Evolutionary conservation across 2,329 filamentous ascomycete species (phyloP), one percentile per base, ranked within the genome.

Genomic region (Tolypocladium inflatum): DNA sequence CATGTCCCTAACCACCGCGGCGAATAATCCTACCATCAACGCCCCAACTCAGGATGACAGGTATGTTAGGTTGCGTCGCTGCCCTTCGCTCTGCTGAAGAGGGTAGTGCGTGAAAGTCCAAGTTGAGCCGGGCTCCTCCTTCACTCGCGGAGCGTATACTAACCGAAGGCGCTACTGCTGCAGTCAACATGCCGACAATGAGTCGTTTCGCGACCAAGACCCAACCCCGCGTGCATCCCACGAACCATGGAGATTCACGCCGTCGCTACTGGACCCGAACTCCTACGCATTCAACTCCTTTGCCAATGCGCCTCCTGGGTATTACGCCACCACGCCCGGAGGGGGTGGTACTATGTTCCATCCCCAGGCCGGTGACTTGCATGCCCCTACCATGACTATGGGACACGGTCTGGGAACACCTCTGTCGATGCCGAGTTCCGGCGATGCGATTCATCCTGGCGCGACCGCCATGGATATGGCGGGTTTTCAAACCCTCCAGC

Each of bases 321-420:
- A 94, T 73, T 97, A 96, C 73, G 92, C 91, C 9, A 90, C 92
- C 2, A 95, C 90, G 1, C 89, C 91, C 2, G 90, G 89, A 62
- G 89, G 88, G 52, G 88, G 86, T 62, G 90, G 88, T 68, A 88
- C 89, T 21, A 74, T 93, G 63, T 95, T 91, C 68, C 90, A 95
- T 69, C 84, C 82, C 55, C 90, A 92, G 71, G 89, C 90, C 42
- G 89, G 90, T 55, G 91, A 96, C 72, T 79, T 97, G 58, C 91
- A 96, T 71, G 95, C 91, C 2, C 91, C 91, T 4, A 86, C 83
- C 38, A 78, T 92, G 66, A 83, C 83, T 45, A 78, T 93, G 61
- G 85, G 87, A 50, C 83, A 94, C 76, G 89, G 89, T 45, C 78
- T 96, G 61, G 85, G 85, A 30, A 95, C 91, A 9, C 91, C 93